These are phyloP conservation scores for Fusarium palustre DNA, from an alignment of 2,329 filamentous ascomycete species.

Conservation along the genomic window DNA sequence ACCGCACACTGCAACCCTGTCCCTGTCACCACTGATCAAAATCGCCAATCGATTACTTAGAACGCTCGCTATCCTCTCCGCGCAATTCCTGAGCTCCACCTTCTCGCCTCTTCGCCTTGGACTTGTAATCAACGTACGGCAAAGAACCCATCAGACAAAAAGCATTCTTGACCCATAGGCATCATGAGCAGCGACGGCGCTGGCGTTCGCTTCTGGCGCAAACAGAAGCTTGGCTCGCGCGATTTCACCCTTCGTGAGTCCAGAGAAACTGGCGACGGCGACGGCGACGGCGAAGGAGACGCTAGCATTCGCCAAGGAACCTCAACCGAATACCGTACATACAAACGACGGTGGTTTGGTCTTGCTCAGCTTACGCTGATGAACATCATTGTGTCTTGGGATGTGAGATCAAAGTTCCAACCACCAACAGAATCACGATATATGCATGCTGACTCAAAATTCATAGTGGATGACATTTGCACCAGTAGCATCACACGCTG, in stretches of 20 bases:
- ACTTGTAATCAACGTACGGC: constrained; percentile 13
- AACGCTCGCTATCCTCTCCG: not conserved
- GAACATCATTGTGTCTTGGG: constrained; percentile 95
- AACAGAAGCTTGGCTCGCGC: constrained; percentile 47
- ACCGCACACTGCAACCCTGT: constrained; percentile 2
- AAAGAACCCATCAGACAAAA: constrained; percentile 14
- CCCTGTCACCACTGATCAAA: constrained; percentile 4
- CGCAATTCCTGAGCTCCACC: not conserved
- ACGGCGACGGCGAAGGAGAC: constrained; percentile 40
- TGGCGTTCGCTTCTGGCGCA: constrained; percentile 49
- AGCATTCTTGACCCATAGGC: constrained; percentile 11
- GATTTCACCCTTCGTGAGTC: constrained; percentile 48
- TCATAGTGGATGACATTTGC: constrained; percentile 88
- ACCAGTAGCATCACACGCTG: constrained; percentile 79
- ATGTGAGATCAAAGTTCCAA: constrained; percentile 70
- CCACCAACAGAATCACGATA: constrained; percentile 7
- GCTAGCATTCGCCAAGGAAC: constrained; percentile 46
- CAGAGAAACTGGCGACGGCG: constrained; percentile 36
- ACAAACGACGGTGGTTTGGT: constrained; percentile 91
- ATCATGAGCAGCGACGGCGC: constrained; percentile 41
- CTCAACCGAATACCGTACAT: constrained; percentile 61
- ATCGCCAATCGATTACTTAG: constrained; percentile 5
- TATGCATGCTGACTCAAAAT: constrained; percentile 18
- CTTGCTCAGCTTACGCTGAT: constrained; percentile 84
- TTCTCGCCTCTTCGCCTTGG: not conserved